These are phyloP conservation scores for Flaveria linearis DNA, from an alignment of 129 eudicot genomes.

Conservation along the genomic window DNA sequence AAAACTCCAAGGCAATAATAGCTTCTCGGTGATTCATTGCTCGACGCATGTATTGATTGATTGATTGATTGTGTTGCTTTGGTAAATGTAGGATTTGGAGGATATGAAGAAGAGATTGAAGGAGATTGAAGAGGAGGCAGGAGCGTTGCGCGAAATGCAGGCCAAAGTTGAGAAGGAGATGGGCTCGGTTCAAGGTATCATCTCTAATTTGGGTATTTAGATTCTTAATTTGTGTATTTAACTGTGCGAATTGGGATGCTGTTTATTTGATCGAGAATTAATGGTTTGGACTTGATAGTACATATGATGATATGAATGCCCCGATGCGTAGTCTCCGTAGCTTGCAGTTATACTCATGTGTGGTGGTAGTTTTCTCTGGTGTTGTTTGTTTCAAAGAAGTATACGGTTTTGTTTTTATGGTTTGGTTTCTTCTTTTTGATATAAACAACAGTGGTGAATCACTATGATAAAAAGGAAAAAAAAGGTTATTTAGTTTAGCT, in stretches of 20 bases:
- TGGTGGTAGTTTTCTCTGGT: constrained; percentile 4
- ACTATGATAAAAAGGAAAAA: not conserved
- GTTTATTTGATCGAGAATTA: not conserved
- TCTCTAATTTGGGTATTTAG: not conserved
- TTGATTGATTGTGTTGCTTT: too few relatives aligned
- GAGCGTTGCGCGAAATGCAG: constrained; percentile 88
- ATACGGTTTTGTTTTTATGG: not conserved
- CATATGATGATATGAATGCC: not conserved
- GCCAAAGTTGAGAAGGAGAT: constrained; percentile 79
- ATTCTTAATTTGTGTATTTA: not conserved
- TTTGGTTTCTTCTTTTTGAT: constrained; percentile 5
- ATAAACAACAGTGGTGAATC: not conserved
- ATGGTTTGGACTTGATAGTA: not conserved
- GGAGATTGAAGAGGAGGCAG: constrained; percentile 85
- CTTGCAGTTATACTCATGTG: not conserved
- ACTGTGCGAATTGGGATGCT: not conserved
- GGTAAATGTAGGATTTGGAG: constrained; percentile 74
- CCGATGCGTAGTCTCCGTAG: not conserved
- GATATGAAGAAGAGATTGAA: constrained; percentile 70
- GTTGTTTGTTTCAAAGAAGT: constrained; percentile 15
- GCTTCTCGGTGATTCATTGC: too few relatives aligned
- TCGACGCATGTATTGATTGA: too few relatives aligned
- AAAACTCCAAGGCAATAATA: too few relatives aligned
- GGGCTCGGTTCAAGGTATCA: constrained; percentile 66
- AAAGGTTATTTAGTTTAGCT: too few relatives aligned